Conservation (phyloP, 2,329 filamentous ascomycete genomes). For the Cylindrodendrum hubeiense region DNA sequence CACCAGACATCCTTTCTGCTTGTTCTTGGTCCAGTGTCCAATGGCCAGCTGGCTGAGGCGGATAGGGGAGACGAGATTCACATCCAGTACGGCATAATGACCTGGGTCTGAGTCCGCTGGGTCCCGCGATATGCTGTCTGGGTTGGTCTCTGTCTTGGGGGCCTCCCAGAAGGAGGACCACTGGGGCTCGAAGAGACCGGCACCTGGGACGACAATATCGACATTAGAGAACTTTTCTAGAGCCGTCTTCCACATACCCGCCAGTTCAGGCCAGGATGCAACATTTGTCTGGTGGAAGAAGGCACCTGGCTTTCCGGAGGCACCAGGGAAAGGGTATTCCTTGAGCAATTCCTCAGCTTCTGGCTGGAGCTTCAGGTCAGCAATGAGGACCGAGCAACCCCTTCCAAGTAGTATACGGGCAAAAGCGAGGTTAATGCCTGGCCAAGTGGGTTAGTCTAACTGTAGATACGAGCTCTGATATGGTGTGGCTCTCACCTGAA, state of each 20-base stretch:
- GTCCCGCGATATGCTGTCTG: conserved; percentile 43
- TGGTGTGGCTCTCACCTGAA: conserved; percentile 29
- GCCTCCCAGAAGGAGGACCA: conserved; percentile 53
- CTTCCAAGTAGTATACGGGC: conserved; percentile 48
- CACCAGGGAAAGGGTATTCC: conserved; percentile 44
- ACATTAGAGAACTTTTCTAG: conserved; percentile 45
- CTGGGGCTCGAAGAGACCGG: conserved; percentile 53
- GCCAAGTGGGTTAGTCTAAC: background rate
- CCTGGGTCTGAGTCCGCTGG: conserved; percentile 45
- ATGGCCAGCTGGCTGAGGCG: conserved; percentile 54
- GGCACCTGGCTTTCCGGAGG: conserved; percentile 38
- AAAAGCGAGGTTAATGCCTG: conserved; percentile 54
- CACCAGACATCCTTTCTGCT: conserved; percentile 46
- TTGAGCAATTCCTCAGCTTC: conserved; percentile 50
- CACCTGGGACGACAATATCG: conserved; percentile 54
- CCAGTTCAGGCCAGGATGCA: conserved; percentile 51
- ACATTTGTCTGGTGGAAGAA: conserved; percentile 54
- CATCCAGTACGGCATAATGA: conserved; percentile 50
- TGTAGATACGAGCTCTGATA: background rate
- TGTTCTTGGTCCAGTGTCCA: conserved; percentile 50
- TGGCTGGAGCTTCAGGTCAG: conserved; percentile 50
- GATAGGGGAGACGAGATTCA: conserved; percentile 54
- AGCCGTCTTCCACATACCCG: conserved; percentile 45
- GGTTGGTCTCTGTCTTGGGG: conserved; percentile 46
- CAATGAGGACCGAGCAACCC: conserved; percentile 54